These are phyloP conservation scores for Uncinocarpus reesii DNA, from an alignment of 2,329 filamentous ascomycete genomes.

Conservation along the genomic window DNA sequence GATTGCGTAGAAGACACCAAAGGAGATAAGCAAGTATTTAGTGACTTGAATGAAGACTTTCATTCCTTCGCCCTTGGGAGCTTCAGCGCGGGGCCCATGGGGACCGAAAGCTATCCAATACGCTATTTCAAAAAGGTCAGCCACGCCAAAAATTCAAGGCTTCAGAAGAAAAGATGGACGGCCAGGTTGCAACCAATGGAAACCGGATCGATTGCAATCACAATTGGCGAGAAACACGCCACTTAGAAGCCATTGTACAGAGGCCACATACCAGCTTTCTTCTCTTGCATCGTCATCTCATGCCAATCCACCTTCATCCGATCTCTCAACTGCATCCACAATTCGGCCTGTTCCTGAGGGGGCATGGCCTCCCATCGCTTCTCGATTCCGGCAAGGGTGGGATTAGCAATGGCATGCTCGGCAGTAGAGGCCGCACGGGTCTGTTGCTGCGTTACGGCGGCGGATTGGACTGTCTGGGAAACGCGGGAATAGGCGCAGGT, in stretches of 20 bases:
- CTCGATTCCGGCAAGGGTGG: constrained; percentile 94
- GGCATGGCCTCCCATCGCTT: constrained; percentile 98
- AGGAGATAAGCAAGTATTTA: constrained; percentile 55
- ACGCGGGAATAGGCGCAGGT: constrained; percentile 31
- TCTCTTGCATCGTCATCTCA: constrained; percentile 89
- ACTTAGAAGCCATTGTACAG: not conserved
- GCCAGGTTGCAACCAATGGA: not conserved
- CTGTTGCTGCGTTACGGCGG: constrained; percentile 39
- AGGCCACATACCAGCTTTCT: constrained; percentile 87
- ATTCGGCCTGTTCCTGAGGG: constrained; percentile 95
- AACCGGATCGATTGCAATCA: not conserved
- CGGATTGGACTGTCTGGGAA: constrained; percentile 26
- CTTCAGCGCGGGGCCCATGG: constrained; percentile 77
- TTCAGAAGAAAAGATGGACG: not conserved
- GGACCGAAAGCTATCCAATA: constrained; percentile 99
- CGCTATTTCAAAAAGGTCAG: constrained; percentile 47
- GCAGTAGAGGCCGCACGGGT: constrained; percentile 44
- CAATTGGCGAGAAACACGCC: not conserved
- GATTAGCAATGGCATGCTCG: constrained; percentile 93
- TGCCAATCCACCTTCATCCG: constrained; percentile 98
- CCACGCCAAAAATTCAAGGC: not conserved
- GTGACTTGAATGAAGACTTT: constrained; percentile 66
- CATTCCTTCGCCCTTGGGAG: constrained; percentile 74
- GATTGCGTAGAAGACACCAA: constrained; percentile 61
- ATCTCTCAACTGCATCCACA: constrained; percentile 97